Evolutionary conservation across 2,329 filamentous ascomycete genomes (phyloP), one percentile per base, ranked within the genome.

Genomic region (Ploettnerulaceae sp.): DNA sequence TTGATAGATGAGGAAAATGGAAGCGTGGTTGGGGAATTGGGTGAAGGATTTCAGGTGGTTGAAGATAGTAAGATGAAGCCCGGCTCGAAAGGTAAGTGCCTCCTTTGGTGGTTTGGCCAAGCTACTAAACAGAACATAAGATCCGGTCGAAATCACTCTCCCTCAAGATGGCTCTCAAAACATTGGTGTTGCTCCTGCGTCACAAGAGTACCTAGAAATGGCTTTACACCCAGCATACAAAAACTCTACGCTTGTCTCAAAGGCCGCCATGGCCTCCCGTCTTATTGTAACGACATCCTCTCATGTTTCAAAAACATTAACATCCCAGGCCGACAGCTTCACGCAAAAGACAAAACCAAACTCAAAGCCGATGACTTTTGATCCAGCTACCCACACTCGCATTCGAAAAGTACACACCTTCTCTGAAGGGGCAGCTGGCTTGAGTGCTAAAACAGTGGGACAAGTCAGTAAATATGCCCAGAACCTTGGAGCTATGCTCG

Each of bases 1-100:
- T 75, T 98, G 7, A 74, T 98, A 12, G 89, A 98, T 62, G 93
- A 98, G 67, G 91, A 97, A 64, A 86, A 98, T 67, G 93, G 93
- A 42, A 94, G 88, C 58, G 86, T 98, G 7, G 86, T 98, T 21
- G 93, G 93, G 35, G 91, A 98, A 69, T 71, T 98, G 52, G 81
- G 85, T 48, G 85, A 91, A 48, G 85, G 84, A 14, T 91, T 88
- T 61, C 74, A 89, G 55, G 77, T 95, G 14, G 74, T 91, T 12
- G 89, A 96, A 61, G 80, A 90, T 55, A 73, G 79, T 21, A 76
- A 74, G 40, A 74, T 98, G 52, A 81, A 84, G 63, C 82, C 84
- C 12, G 93, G 93, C n/a, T 91, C 86, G 4, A 97, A 98, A 75
- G 86, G 89, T 95, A 72, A 26, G 35, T 50, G n/a, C 18, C 17